Base-by-base conservation (phyloP, 805 yeast genomes). In the Cyberlindnera galapagoensis region DNA sequence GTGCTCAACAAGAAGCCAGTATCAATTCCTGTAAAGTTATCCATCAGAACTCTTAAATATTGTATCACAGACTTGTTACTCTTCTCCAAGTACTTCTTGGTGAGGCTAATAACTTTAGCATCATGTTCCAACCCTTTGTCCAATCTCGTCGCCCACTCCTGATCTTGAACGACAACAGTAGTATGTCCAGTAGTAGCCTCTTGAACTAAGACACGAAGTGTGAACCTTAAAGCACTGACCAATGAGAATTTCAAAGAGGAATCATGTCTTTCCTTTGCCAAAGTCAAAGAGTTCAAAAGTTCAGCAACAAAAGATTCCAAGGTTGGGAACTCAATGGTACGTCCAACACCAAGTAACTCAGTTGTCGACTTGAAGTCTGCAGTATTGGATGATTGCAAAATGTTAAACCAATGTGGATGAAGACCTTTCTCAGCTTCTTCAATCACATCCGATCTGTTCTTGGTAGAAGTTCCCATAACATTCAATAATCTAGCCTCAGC, bases 381-480 rank as follows among this genome's bases (percentile, higher is more conserved):
- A 0, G 68, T 60, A 27, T 63, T 65, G 3, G 74, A 57, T 0
- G 80, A 62, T 31, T 60, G 68, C 21, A 64, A 56, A 4, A 79
- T 57, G 28, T 69, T 69, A 51, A 76, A 82, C 85, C 88, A 80
- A 52, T 81, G 73, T 0, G 96, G 96, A 53, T 86, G 77, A 18
- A 90, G 59, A 0, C 97, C 97, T 40, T 74, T 75, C 5, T 53
- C 55, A 0, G 95, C 80, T 52, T 86, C 96, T 47, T 86, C 94
- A 3, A 79, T 62, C 0, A 84, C 75, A 44, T 85, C 95, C 3
- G 83, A 65, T 35, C 79, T 66, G 43, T 82, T 82, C 2, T 52
- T 54, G 9, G 66, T 48, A 14, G 71, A 59, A 5, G 83, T 55
- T 10, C 87, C 95, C 28, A 79, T 52, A 13, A 87, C 54, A 49